Base-by-base conservation (phyloP, 306 rosid species). In the Cyamopsis tetragonoloba region DNA sequence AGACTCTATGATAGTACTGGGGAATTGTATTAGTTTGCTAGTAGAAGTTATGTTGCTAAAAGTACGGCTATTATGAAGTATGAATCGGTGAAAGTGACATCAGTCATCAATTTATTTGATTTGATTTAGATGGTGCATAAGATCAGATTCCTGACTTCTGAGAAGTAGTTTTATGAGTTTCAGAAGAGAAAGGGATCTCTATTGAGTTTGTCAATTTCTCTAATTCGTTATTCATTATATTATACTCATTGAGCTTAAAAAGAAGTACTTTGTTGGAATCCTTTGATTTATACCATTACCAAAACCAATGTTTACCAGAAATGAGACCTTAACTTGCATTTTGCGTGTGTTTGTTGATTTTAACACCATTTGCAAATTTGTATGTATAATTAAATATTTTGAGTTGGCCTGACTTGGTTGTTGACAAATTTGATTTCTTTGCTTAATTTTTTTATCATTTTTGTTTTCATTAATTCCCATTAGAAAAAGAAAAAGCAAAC, bases 401-500 rank as follows among this genome's bases (percentile, higher is more conserved):
- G 53, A 60, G 46, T 64, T 35, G 37, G 44, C 32, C 3, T 14
- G 35, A 41, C 41, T 18, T 58, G 41, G 38, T 66, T 57, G 24
- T 51, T 60, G n/a, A 43, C 61, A 61, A 27, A 35, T 11, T 68
- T 17, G 19, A 7, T 35, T 62, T 6, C 32, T 30, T 59, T 39
- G 7, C 57, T 75, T 34, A 24, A 35, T 24, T 61, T 14, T 59
- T 46, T 58, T 67, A 24, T 38, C 26, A 1, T 17, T 53, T 55
- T 51, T 4, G 47, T 69, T 34, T 51, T 61, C 22, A 7, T 14
- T 37, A 32, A 41, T 59, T 26, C 43, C 42, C 30, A 17, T 69
- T 44, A 77, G 80, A 73, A 49, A 78, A 77, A 70, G 84, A 71
- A 35, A 80, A 71, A 15, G 17, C 74, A 49, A 80, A 63, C 57